Conservation (phyloP, 2,329 filamentous ascomycete genomes). For the Dothistroma septosporum region DNA sequence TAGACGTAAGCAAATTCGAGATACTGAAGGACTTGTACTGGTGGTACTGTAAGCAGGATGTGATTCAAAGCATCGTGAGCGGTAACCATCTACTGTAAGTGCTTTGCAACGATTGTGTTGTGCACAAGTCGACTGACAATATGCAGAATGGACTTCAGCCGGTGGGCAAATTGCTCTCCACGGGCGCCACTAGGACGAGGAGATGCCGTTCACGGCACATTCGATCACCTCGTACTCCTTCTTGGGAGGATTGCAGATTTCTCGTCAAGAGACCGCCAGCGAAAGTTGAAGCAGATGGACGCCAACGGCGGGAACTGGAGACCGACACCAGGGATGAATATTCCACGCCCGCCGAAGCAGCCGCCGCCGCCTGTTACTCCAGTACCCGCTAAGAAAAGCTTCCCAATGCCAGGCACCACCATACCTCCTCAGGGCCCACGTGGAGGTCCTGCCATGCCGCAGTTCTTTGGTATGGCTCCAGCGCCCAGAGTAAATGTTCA, state of each 20-base stretch:
- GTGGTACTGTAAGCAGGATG: conserved; percentile 95
- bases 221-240: conserved; percentile 80
- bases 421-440: conserved; percentile 2
- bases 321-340: conserved; percentile 49
- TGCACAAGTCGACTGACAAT: conserved; percentile 7
- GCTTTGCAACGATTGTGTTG: neutral
- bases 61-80: conserved; percentile 84
- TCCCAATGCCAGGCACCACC: conserved; percentile 2
- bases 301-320: conserved; percentile 56
- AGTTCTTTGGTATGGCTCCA: conserved; percentile 52
- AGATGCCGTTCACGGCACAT: conserved; percentile 79
- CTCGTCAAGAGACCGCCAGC: conserved; percentile 66
- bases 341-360: conserved; percentile 35
- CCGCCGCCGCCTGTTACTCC: conserved; percentile 16
- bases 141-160: conserved; percentile 68
- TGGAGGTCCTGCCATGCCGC: conserved; percentile 36
- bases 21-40: conserved; percentile 83
- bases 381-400: conserved; percentile 13
- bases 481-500: conserved; percentile 37
- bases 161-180: conserved; percentile 84
- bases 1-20: conserved; percentile 74
- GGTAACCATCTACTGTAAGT: conserved; percentile 81
- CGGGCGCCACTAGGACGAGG: conserved; percentile 72
- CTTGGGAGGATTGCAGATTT: conserved; percentile 78
- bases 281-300: conserved; percentile 69